Percentiles rank a stretch among this genome's conserved stretches.
phyloP scores from a whole-genome alignment of 2,329 filamentous ascomycete genomes.

The Catunica adiposa region DNA sequence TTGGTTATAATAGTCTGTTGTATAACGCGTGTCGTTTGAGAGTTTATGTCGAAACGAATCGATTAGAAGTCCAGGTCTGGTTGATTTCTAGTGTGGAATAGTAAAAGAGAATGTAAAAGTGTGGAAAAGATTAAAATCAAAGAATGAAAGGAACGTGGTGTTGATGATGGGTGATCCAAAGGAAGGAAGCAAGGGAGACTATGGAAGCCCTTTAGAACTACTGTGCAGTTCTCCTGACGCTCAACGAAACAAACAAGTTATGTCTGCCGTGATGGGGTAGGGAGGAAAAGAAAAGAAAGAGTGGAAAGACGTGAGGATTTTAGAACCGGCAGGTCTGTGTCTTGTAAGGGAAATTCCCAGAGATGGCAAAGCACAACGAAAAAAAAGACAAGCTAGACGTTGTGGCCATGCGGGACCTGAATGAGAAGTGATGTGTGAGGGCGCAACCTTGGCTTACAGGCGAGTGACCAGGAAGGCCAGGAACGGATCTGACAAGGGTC shows the following conservation, averaged over 20 bases:
- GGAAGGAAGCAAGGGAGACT: not conserved
- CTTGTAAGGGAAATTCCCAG: not conserved
- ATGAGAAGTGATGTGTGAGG: not conserved
- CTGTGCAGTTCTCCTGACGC: not conserved
- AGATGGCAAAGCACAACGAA: not conserved
- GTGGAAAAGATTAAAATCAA: not conserved
- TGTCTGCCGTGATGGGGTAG: not conserved
- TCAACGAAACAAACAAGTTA: conserved; percentile 4
- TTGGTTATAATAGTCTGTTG: no score
- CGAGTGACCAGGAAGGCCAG: not conserved
- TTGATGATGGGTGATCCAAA: not conserved
- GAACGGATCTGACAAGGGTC: not conserved
- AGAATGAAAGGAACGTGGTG: not conserved
- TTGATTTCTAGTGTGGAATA: not conserved
- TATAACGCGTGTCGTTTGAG: no score
- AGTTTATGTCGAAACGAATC: not conserved
- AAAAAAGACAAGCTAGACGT: not conserved
- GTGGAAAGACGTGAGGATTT: not conserved
- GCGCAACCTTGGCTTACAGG: not conserved
- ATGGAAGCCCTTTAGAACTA: not conserved
- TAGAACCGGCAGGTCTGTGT: not conserved
- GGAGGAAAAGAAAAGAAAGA: conserved; percentile 2
- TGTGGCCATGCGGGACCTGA: not conserved
- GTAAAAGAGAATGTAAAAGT: not conserved
- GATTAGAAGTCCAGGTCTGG: not conserved